Conservation (phyloP, 169 alveolate genomes). For the Plasmodium reichenowi region DNA sequence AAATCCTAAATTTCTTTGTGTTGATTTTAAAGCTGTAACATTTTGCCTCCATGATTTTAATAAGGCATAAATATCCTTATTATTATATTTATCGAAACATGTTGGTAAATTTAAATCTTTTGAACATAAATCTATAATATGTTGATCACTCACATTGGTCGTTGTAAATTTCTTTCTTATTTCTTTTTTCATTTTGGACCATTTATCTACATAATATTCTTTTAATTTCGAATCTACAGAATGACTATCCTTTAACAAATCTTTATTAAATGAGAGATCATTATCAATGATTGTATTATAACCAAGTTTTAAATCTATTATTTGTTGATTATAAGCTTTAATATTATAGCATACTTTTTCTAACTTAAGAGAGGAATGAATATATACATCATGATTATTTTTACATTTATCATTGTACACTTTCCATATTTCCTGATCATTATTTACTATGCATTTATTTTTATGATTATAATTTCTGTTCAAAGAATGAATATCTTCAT, state of each 20-base stretch:
- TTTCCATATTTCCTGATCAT: slow-evolving; percentile 8
- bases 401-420: not conserved
- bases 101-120: slow-evolving; percentile 40
- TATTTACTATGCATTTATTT: not conserved
- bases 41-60: slow-evolving; percentile 71
- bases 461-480: not conserved
- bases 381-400: not conserved
- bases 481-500: not conserved
- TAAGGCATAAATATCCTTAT: slow-evolving; percentile 43
- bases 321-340: slow-evolving; percentile 13
- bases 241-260: slow-evolving; percentile 23
- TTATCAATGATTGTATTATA: slow-evolving; percentile 53
- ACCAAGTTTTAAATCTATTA: slow-evolving; percentile 65
- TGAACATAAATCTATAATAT: slow-evolving; percentile 29
- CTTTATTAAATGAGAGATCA: slow-evolving; percentile 30
- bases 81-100: slow-evolving; percentile 32
- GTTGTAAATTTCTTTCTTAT: slow-evolving; percentile 12
- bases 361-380: slow-evolving; percentile 28
- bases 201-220: slow-evolving; percentile 46
- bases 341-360: slow-evolving; percentile 28
- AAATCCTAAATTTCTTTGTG: slow-evolving; percentile 59
- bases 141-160: slow-evolving; percentile 30
- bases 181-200: slow-evolving; percentile 66
- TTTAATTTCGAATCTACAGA: slow-evolving; percentile 14
- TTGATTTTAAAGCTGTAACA: slow-evolving; percentile 46